Evolutionary conservation across 495 filamentous ascomycete genomes (phyloP).

Genomic region (Lepraria neglecta): DNA sequence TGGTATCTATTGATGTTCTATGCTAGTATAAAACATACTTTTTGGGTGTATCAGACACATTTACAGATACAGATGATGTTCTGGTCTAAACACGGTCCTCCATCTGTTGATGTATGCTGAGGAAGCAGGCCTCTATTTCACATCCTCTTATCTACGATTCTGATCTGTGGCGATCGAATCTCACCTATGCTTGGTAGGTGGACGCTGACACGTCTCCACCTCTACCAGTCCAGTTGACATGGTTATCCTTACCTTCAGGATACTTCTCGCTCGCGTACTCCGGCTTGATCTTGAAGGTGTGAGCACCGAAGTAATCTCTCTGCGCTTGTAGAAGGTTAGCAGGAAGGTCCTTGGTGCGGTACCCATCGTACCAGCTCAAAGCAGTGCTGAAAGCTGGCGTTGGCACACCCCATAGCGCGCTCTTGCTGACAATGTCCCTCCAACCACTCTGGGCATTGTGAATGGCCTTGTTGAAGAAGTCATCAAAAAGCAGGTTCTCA

Average conservation of each 20-base stretch:
- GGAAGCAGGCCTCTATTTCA: constrained; percentile 10
- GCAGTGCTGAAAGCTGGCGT: constrained; percentile 94
- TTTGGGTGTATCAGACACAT: constrained; percentile 3
- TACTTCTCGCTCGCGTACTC: constrained; percentile 77
- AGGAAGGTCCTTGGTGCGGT: constrained; percentile 88
- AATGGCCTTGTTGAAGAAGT: constrained; percentile 99
- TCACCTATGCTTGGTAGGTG: constrained; percentile 85
- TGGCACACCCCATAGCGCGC: constrained; percentile 87
- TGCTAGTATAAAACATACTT: background rate
- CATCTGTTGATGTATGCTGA: constrained; percentile 3
- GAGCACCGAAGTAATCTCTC: constrained; percentile 98
- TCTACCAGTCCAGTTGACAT: constrained; percentile 99
- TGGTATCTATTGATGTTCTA: background rate
- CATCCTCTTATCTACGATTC: background rate
- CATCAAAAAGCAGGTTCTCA: constrained; percentile 95
- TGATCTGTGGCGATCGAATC: background rate
- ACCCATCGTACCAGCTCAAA: constrained; percentile 95
- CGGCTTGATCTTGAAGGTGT: constrained; percentile 98
- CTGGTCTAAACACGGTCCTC: constrained; percentile 5
- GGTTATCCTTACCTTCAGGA: constrained; percentile 80
- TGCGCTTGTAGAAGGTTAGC: constrained; percentile 98
- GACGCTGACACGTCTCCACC: constrained; percentile 95
- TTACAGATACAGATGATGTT: constrained; percentile 14
- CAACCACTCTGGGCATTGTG: constrained; percentile 92
- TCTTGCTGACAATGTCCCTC: constrained; percentile 90